Conservation (phyloP, 2,329 filamentous ascomycete genomes). For the Pestalotiopsis sp. region DNA sequence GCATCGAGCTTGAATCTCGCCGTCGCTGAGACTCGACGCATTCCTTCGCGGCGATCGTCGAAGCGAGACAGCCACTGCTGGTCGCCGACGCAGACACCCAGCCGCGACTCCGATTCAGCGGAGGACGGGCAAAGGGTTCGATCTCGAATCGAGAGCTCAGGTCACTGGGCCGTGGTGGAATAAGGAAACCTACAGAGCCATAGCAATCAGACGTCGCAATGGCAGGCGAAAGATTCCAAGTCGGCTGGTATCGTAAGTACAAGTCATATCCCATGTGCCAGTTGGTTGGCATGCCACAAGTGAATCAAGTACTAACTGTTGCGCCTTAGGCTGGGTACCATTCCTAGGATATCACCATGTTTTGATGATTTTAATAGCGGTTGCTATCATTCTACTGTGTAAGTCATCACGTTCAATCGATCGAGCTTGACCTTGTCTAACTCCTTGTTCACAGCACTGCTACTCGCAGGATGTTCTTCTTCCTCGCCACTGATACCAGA, state of each 20-base stretch:
- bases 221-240: constrained; percentile 27
- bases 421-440: background rate
- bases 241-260: constrained; percentile 34
- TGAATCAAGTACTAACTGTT: background rate
- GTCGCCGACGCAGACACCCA: background rate
- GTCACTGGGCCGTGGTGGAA: constrained; percentile 1
- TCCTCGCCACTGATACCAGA: constrained; percentile 92
- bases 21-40: background rate
- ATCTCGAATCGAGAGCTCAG: constrained; percentile 2
- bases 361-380: constrained; percentile 93
- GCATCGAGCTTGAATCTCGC: background rate
- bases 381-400: constrained; percentile 95
- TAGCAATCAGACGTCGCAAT: constrained; percentile 15
- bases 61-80: constrained; percentile 6
- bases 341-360: constrained; percentile 81
- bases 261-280: background rate
- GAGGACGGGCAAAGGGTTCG: constrained; percentile 8
- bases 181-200: background rate
- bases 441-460: constrained; percentile 62
- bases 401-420: constrained; percentile 37
- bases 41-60: background rate
- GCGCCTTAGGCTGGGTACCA: constrained; percentile 59
- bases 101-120: constrained; percentile 9
- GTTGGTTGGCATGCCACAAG: background rate
- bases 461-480: constrained; percentile 94